Percentiles rank a stretch among this genome's conserved stretches.
Conservation (phyloP, 352 stramenopile species). For the Globisporangium canariense region DNA sequence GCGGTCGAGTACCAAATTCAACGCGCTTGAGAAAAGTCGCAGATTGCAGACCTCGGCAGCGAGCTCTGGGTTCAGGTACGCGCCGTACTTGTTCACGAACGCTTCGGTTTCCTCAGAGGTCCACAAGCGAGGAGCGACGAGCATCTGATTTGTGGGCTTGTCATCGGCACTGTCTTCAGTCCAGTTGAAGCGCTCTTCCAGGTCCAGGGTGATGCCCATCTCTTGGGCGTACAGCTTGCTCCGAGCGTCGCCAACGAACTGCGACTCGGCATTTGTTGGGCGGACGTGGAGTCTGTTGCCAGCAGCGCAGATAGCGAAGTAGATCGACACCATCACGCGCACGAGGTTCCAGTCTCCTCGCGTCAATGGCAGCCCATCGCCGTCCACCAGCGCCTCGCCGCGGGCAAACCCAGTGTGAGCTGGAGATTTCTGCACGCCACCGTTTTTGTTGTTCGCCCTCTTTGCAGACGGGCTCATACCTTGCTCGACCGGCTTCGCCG, state of each 20-base stretch:
- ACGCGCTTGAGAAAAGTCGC: conserved; percentile 51
- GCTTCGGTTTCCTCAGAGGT: conserved; percentile 49
- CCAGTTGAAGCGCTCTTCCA: conserved; percentile 39
- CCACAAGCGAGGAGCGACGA: conserved; percentile 20
- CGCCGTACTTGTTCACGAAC: conserved; percentile 80
- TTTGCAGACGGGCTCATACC: conserved; percentile 22
- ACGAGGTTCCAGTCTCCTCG: conserved; percentile 83
- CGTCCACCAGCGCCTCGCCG: conserved; percentile 71
- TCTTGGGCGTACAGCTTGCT: conserved; percentile 57
- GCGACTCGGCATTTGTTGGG: conserved; percentile 19
- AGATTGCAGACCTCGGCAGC: conserved; percentile 79
- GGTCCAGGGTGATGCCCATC: conserved; percentile 52
- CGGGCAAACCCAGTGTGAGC: conserved; percentile 41
- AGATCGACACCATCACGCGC: conserved; percentile 71
- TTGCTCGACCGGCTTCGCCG: conserved; percentile 42
- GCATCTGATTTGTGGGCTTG: conserved; percentile 13
- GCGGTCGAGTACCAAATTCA: conserved; percentile 71
- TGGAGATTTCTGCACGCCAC: conserved; percentile 17
- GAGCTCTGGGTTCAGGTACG: conserved; percentile 82
- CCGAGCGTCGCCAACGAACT: conserved; percentile 21
- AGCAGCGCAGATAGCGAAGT: conserved; percentile 65
- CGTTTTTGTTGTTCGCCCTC: conserved; percentile 22
- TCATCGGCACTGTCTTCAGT: conserved; percentile 11
- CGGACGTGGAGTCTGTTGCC: conserved; percentile 50
- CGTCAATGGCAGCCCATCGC: conserved; percentile 74